Conservation (phyloP, 2,329 filamentous ascomycete species). For the Drechslera avenae region DNA sequence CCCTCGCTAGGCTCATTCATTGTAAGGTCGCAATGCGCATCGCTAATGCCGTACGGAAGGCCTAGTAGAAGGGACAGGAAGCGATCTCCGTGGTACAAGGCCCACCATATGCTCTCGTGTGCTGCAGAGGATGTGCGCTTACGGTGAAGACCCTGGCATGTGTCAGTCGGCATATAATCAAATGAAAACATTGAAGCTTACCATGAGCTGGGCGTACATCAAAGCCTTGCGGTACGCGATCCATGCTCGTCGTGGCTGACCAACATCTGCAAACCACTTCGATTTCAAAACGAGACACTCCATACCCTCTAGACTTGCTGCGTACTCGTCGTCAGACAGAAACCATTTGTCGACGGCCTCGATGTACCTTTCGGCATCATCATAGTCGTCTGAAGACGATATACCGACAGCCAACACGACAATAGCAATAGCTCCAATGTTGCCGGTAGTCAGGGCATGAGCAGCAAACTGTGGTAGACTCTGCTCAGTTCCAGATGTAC, state of each 20-base stretch:
- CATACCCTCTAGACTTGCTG: constrained; percentile 58
- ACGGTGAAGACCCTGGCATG: constrained; percentile 44
- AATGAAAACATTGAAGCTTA: constrained; percentile 26
- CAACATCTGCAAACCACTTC: constrained; percentile 61
- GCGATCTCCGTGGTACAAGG: constrained; percentile 53
- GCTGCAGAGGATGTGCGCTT: constrained; percentile 41
- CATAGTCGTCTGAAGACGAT: constrained; percentile 48
- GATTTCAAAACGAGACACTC: constrained; percentile 58
- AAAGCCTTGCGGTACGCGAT: constrained; percentile 57
- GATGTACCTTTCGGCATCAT: constrained; percentile 56
- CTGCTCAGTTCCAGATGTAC: constrained; percentile 47
- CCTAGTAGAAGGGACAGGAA: constrained; percentile 60
- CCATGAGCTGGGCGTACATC: constrained; percentile 60
- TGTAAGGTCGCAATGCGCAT: constrained; percentile 46
- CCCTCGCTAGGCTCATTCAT: constrained; percentile 34
- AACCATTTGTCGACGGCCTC: constrained; percentile 56
- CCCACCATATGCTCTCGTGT: constrained; percentile 50
- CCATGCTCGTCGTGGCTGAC: constrained; percentile 62
- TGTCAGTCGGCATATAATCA: constrained; percentile 16
- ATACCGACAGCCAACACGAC: constrained; percentile 48
- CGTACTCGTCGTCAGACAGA: constrained; percentile 56
- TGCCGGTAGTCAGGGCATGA: constrained; percentile 53
- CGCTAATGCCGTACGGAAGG: constrained; percentile 54
- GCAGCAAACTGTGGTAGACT: constrained; percentile 50
- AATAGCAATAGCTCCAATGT: constrained; percentile 45